Conservation (phyloP, 306 rosid genomes). For the Lupinus albus region DNA sequence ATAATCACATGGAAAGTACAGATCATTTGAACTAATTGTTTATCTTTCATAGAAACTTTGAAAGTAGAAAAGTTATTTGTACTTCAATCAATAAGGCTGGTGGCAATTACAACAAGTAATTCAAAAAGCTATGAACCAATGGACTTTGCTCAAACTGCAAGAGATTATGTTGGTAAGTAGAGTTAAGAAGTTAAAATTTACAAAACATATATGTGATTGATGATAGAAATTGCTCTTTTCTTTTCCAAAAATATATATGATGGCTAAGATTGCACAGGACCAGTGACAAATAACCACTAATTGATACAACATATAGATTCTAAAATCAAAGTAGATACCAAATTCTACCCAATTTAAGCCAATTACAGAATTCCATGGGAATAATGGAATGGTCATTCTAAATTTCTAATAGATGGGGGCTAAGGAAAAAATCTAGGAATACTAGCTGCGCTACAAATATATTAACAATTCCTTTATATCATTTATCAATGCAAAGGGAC, state of each 20-base stretch:
- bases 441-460: background rate
- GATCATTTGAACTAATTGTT: background rate
- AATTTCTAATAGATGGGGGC: background rate
- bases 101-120: background rate
- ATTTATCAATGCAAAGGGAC: background rate
- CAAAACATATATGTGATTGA: constrained; percentile 4
- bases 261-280: background rate
- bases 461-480: background rate
- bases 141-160: background rate
- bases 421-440: background rate
- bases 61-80: background rate
- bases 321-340: background rate
- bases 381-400: background rate
- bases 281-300: background rate
- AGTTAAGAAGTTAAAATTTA: background rate
- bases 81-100: background rate
- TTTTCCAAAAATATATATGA: background rate
- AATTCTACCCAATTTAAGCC: background rate
- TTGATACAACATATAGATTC: background rate
- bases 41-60: background rate
- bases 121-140: background rate
- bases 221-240: background rate
- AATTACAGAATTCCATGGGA: background rate
- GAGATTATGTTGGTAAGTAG: background rate
- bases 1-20: background rate